These are phyloP conservation scores for Artemisia annua DNA, from an alignment of 129 eudicot species.

Conservation along the genomic window DNA sequence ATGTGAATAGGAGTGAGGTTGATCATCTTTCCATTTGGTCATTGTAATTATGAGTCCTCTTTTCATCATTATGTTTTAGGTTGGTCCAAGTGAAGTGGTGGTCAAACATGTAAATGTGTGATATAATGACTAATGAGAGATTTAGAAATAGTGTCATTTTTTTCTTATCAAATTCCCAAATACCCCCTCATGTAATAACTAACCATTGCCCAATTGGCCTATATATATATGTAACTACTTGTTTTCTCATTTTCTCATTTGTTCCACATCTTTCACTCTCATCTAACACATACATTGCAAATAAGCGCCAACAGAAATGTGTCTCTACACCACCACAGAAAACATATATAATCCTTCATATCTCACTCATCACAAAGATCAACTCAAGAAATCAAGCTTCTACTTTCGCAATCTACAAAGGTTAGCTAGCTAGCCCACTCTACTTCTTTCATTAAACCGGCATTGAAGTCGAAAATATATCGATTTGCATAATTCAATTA, in stretches of 20 bases:
- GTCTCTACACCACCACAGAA: constrained; percentile 27
- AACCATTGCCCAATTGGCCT: constrained; percentile 18
- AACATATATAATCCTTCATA: constrained; percentile 22
- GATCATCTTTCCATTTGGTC: constrained; percentile 40
- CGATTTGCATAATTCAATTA: not conserved
- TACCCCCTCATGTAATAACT: constrained; percentile 24
- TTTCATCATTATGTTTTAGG: constrained; percentile 45
- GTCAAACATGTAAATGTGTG: constrained; percentile 52
- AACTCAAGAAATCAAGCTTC: constrained; percentile 15
- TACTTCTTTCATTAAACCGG: not conserved
- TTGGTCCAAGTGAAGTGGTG: constrained; percentile 46
- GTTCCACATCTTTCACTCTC: constrained; percentile 19
- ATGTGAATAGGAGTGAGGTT: constrained; percentile 32
- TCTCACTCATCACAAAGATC: constrained; percentile 30
- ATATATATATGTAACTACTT: constrained; percentile 33
- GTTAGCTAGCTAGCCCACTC: constrained; percentile 25
- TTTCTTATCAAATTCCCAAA: constrained; percentile 5
- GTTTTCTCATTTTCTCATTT: constrained; percentile 16
- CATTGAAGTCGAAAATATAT: not conserved
- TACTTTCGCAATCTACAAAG: constrained; percentile 29
- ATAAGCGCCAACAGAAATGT: constrained; percentile 29
- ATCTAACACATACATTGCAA: constrained; percentile 8
- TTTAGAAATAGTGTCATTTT: constrained; percentile 27
- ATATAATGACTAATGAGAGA: constrained; percentile 19
- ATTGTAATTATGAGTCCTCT: constrained; percentile 45